Percentiles rank a stretch among this genome's conserved stretches.
Conservation (phyloP, 371 early-diverging fungal species). For the Thermomucor indicae-seudaticae region DNA sequence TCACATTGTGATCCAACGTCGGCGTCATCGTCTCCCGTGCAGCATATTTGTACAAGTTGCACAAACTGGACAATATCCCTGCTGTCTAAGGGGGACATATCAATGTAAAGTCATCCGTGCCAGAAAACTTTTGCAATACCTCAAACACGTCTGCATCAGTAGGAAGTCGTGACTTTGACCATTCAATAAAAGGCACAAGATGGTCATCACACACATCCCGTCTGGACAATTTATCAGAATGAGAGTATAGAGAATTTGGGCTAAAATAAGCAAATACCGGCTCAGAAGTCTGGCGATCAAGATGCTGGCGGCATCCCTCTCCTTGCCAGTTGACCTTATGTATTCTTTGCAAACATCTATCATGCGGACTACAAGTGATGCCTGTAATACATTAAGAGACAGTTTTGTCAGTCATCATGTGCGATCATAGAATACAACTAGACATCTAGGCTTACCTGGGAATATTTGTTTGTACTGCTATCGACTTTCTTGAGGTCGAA, state of each 20-base stretch:
- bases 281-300: slow-evolving; percentile 77
- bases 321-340: slow-evolving; percentile 71
- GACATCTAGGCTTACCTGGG: not conserved
- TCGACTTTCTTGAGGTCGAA: slow-evolving; percentile 88
- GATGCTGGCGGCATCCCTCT: slow-evolving; percentile 81
- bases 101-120: too few relatives aligned
- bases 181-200: slow-evolving; percentile 54
- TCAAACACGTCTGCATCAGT: slow-evolving; percentile 42
- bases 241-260: not conserved
- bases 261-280: slow-evolving; percentile 42
- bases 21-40: slow-evolving; percentile 62
- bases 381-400: slow-evolving; percentile 11
- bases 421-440: too few relatives aligned
- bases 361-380: slow-evolving; percentile 50
- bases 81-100: too few relatives aligned
- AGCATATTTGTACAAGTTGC: slow-evolving; percentile 64
- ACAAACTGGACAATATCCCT: slow-evolving; percentile 69
- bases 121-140: slow-evolving; percentile 18
- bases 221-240: slow-evolving; percentile 10
- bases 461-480: slow-evolving; percentile 39
- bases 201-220: slow-evolving; percentile 47
- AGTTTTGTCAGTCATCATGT: not conserved
- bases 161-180: slow-evolving; percentile 48
- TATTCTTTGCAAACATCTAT: slow-evolving; percentile 47
- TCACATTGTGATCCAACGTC: slow-evolving; percentile 47